phyloP scores from a whole-genome alignment of 805 yeast species.

The Metschnikowia chrysomelidarum region DNA sequence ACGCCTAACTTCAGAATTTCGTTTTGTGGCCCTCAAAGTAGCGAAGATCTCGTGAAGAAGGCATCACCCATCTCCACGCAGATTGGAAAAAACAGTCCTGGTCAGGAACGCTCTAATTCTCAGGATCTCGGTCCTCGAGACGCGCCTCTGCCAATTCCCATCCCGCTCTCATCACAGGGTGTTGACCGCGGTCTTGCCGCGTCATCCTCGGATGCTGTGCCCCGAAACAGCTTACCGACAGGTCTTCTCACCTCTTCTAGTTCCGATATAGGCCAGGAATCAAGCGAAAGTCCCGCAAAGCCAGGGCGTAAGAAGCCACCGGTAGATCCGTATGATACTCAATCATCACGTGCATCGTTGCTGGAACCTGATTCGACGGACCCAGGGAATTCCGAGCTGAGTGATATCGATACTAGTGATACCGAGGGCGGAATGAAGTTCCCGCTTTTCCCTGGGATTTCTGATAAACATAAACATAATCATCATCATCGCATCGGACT shows the following conservation, averaged over 20 bases:
- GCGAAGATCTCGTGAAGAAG: no score
- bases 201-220: constrained; percentile 20
- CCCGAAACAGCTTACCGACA: constrained; percentile 15
- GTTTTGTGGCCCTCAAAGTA: no score
- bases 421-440: constrained; percentile 19
- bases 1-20: constrained; percentile 10
- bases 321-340: constrained; percentile 3
- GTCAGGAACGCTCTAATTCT: no score
- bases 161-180: constrained; percentile 31
- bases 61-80: no score
- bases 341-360: constrained; percentile 4
- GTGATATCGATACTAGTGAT: constrained; percentile 12
- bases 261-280: constrained; percentile 15
- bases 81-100: no score
- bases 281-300: constrained; percentile 2
- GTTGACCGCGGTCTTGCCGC: constrained; percentile 26
- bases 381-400: constrained; percentile 1
- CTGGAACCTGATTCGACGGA: constrained; percentile 9
- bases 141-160: constrained; percentile 23
- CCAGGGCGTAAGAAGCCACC: constrained; percentile 18
- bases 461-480: constrained; percentile 14
- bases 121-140: constrained; percentile 2
- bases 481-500: constrained; percentile 10
- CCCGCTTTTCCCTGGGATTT: constrained; percentile 36
- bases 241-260: constrained; percentile 6